Base-by-base conservation (phyloP, 2,329 filamentous ascomycete genomes). In the Lasiodiplodia gonubiensis region DNA sequence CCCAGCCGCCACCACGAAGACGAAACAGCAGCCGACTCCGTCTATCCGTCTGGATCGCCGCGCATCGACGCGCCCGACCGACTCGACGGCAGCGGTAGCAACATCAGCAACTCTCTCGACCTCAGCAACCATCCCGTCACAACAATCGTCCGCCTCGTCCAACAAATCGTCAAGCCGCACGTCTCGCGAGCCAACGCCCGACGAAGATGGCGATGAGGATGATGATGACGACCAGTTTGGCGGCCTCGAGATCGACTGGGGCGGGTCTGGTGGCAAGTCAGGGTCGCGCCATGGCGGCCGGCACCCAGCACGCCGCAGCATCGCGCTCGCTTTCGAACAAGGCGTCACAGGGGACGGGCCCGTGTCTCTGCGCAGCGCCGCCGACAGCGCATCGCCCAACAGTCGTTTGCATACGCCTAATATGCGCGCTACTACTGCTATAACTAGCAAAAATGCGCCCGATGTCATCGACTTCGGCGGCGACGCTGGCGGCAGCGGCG, bases 341-440 rank as follows among this genome's bases (percentile, higher is more conserved):
- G 66, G 73, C 30, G 70, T 79, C 1, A 76, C 77, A 0, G 73
- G 72, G 25, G 73, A 74, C 30, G 80, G 81, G 3, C 82, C 81
- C 2, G 82, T 82, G 53, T 80, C 76, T 18, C 74, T 83, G 46
- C 78, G 77, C 18, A 80, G 78, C 68, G 81, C 80, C 0, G 80
- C 81, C 8, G 81, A 75, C 67, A 81, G 73, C 57, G 73, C 74
- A 18, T 73, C 72, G 11, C 75, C 77, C 4, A 74, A 75, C 49
- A 71, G 72, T 5, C 67, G 70, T 2, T 59, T 55, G 21, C 64
- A 66, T 8, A 66, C 64, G 64, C 64, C 64, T 16, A 67, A 52
- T 57, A 51, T 69, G 52, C 65, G 74, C 7, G 42, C 59, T 4
- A 63, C 59, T 3, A 46, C 25, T 11, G 59, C 39, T 25, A 46